Base-by-base conservation (phyloP, 352 stramenopile species). In the Phytopythium montanum region DNA sequence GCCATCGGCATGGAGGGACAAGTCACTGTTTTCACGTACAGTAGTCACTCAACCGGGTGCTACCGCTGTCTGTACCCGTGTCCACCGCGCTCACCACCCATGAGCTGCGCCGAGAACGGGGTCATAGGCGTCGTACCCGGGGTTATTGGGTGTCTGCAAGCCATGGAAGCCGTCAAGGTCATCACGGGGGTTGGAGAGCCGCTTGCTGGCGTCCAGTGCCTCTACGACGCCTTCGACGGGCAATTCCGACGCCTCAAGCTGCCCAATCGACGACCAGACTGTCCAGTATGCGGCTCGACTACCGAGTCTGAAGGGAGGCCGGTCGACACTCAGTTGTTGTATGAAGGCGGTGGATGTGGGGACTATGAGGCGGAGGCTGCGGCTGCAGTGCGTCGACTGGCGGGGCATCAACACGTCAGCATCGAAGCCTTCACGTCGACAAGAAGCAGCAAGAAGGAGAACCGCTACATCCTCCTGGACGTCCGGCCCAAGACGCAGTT, bases 1-100 rank as follows among this genome's bases (percentile, higher is more conserved):
- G 97, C 97, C 5, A 82, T 99, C 38, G 97, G 96, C 0, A 71
- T 96, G 9, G 96, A 99, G 65, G 97, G 97, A 16, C 96, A 99
- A 65, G 79, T 99, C 26, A 97, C 95, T 0, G 95, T 99, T 12
- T 99, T 98, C 67, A 88, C 96, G 36, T 97, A 71, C 9, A 44
- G 69, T 10, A 44, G 69, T 9, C 55, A 60, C 42, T 51, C 79
- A 1, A 56, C 60, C 0, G 74, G 85, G 1, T 99, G 97, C 69
- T 99, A 99, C 69, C 87, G 95, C n/a, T 99, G 97, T 61, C 65
- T 99, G 28, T 99, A 99, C 69, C 95, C 97, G 16, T 91, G 79
- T 51, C 89, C 89, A 9, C 80, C 83, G 38, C 62, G 62, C 14
- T 50, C 73, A 1, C 85, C 73, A 56, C 59, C 69, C 2, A 88